A percentile compares a stretch with the other conserved stretches of the same genome.
Evolutionary conservation across 805 yeast species (phyloP).

Genomic region (Clavispora santaluciae): DNA sequence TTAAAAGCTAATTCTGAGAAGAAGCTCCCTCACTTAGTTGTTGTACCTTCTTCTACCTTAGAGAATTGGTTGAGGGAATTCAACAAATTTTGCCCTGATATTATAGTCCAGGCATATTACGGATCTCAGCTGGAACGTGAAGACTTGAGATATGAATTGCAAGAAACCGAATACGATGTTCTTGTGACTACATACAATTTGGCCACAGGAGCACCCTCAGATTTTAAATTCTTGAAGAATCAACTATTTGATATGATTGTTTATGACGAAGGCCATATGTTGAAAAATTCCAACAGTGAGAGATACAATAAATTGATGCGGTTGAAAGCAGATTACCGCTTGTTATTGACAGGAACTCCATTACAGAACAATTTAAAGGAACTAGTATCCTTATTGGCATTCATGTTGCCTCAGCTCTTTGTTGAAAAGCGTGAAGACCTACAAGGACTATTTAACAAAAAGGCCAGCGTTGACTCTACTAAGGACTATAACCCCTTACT

Average conservation of each 20-base stretch:
- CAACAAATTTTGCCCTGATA: slow-evolving; percentile 75
- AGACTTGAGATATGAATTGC: slow-evolving; percentile 69
- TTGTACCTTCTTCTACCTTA: slow-evolving; percentile 93
- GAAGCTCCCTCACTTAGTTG: slow-evolving; percentile 82
- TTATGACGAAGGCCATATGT: slow-evolving; percentile 97
- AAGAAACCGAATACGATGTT: slow-evolving; percentile 67
- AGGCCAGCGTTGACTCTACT: slow-evolving; percentile 61
- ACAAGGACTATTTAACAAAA: slow-evolving; percentile 79
- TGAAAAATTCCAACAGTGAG: slow-evolving; percentile 84
- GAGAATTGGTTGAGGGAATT: slow-evolving; percentile 98
- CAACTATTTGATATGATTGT: slow-evolving; percentile 82
- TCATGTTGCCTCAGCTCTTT: slow-evolving; percentile 82
- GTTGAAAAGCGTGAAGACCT: slow-evolving; percentile 78
- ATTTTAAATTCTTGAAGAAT: slow-evolving; percentile 69
- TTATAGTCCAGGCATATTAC: slow-evolving; percentile 87
- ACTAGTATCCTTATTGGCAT: slow-evolving; percentile 82
- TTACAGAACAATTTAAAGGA: slow-evolving; percentile 90
- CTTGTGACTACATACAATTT: slow-evolving; percentile 90
- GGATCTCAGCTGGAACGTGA: slow-evolving; percentile 84
- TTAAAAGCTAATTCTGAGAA: slow-evolving; percentile 57
- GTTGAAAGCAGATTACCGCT: slow-evolving; percentile 75
- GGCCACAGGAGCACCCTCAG: slow-evolving; percentile 83
- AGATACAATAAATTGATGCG: slow-evolving; percentile 85
- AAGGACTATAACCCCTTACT: slow-evolving; percentile 67
- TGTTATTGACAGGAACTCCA: slow-evolving; percentile 94